phyloP scores from a whole-genome alignment of 1,284 basidiomycete genomes.

The Trametes sp. region DNA sequence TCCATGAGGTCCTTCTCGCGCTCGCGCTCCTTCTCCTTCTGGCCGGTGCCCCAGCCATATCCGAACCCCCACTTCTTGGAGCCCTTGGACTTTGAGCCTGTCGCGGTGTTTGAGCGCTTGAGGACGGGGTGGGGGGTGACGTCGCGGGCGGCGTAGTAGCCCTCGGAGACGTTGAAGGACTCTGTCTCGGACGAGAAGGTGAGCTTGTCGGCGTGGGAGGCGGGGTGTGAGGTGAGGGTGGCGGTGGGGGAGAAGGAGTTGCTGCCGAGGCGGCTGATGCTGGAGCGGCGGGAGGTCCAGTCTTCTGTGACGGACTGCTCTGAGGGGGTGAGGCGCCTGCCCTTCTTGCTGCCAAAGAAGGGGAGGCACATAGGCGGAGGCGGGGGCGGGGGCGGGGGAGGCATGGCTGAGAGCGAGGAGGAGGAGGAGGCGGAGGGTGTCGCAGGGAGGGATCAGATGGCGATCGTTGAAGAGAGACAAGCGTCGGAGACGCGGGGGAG shows the following conservation, averaged over 20 bases:
- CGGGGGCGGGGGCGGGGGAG: constrained; percentile 39
- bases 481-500: too few relatives aligned
- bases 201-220: constrained; percentile 45
- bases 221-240: constrained; percentile 44
- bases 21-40: constrained; percentile 56
- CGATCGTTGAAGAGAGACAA: constrained; percentile 14
- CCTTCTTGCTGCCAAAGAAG: constrained; percentile 38
- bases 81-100: constrained; percentile 31
- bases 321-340: constrained; percentile 40
- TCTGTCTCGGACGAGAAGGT: constrained; percentile 48
- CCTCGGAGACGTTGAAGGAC: constrained; percentile 40
- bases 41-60: constrained; percentile 75
- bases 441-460: constrained; percentile 33
- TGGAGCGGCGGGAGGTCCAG: constrained; percentile 40
- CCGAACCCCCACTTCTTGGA: constrained; percentile 52
- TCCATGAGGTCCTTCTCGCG: constrained; percentile 47
- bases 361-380: constrained; percentile 42
- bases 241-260: constrained; percentile 48
- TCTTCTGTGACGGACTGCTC: constrained; percentile 36
- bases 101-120: constrained; percentile 37
- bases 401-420: constrained; percentile 34
- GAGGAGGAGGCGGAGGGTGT: constrained; percentile 36
- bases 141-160: constrained; percentile 40
- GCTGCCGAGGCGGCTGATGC: constrained; percentile 39
- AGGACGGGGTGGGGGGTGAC: constrained; percentile 33